phyloP scores from a whole-genome alignment of 257 asterid species.

The Coffea canephora region DNA sequence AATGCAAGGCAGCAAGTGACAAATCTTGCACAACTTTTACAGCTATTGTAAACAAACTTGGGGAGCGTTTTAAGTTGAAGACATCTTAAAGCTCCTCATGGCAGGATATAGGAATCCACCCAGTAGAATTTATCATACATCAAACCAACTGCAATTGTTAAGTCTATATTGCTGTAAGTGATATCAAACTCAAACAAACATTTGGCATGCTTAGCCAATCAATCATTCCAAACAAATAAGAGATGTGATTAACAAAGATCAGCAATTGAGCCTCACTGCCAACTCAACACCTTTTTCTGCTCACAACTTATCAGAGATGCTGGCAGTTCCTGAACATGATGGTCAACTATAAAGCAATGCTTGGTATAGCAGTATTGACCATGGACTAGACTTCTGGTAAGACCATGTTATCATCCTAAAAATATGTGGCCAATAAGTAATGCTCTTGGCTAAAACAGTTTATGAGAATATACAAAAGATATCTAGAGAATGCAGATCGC shows the following conservation, averaged over 20 bases:
- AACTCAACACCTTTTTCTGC: neutral
- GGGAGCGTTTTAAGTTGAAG: neutral
- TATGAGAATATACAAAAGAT: neutral
- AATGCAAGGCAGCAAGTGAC: neutral
- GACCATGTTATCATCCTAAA: neutral
- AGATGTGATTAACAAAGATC: neutral
- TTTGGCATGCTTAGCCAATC: neutral
- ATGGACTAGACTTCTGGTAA: neutral
- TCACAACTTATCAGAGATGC: neutral
- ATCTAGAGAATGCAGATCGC: neutral
- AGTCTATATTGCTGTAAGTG: neutral
- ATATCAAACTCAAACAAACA: neutral
- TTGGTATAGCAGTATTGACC: neutral
- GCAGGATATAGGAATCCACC: neutral
- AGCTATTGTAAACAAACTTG: neutral
- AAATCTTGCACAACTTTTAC: neutral
- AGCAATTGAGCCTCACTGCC: neutral
- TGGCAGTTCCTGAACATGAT: neutral
- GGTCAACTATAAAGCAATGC: neutral
- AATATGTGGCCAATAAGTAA: neutral
- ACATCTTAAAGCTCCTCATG: neutral
- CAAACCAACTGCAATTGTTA: neutral
- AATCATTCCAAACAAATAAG: neutral
- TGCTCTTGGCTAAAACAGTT: neutral
- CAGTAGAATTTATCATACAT: neutral